These are phyloP conservation scores for Colletotrichum kahawae DNA, from an alignment of 2,329 filamentous ascomycete species.

Conservation along the genomic window DNA sequence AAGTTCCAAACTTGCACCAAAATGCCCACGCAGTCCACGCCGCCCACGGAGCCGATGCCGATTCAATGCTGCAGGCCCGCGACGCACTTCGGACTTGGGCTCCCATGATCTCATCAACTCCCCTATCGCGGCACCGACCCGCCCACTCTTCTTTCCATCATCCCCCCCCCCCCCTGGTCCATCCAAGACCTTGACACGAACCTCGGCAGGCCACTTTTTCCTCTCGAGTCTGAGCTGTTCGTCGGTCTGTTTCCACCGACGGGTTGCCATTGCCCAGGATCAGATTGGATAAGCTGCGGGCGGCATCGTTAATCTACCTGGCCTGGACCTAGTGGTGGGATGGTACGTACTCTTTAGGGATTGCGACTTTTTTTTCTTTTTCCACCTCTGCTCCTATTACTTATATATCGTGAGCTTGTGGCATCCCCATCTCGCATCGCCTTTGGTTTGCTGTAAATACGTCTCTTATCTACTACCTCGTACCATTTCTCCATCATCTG, in stretches of 20 bases:
- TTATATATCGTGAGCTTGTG: slow-evolving; percentile 14
- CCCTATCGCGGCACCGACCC: background rate
- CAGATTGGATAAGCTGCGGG: background rate
- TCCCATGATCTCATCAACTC: slow-evolving; percentile 12
- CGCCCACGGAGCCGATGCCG: background rate
- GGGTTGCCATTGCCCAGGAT: background rate
- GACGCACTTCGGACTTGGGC: slow-evolving; percentile 11
- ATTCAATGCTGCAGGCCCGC: background rate
- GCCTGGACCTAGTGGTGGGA: background rate
- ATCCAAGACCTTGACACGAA: background rate
- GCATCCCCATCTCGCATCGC: background rate
- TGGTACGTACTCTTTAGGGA: slow-evolving; percentile 3
- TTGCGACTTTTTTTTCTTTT: background rate
- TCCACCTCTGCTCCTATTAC: background rate
- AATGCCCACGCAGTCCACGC: background rate
- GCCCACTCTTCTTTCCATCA: background rate
- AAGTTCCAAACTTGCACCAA: background rate
- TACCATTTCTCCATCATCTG: background rate
- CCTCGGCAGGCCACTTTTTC: slow-evolving; percentile 22
- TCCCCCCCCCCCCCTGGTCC: background rate
- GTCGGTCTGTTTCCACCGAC: slow-evolving; percentile 6
- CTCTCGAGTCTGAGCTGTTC: background rate
- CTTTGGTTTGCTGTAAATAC: background rate
- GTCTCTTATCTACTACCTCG: background rate
- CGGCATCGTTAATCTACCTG: background rate